phyloP scores from a whole-genome alignment of 768 basidiomycete genomes.

The Suillus plorans region DNA sequence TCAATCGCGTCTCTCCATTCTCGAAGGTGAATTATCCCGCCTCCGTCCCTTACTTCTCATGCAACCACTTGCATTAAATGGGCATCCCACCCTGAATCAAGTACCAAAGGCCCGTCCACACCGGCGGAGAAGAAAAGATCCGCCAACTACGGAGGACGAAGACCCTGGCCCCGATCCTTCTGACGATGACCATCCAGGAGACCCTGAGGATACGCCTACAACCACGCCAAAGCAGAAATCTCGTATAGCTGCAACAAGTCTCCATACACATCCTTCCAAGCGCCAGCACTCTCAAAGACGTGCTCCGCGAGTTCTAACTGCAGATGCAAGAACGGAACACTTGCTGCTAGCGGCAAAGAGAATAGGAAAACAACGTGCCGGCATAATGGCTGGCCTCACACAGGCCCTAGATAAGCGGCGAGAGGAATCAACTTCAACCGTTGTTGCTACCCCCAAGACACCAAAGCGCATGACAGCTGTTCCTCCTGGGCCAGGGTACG shows the following conservation, averaged over 20 bases:
- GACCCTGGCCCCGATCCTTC: constrained; percentile 20
- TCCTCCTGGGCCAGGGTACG: constrained; percentile 26
- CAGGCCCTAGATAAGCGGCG: constrained; percentile 29
- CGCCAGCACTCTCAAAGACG: constrained; percentile 28
- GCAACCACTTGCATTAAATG: constrained; percentile 44
- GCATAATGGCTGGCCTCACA: constrained; percentile 51
- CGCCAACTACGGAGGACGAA: constrained; percentile 24
- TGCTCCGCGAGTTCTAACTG: constrained; percentile 34
- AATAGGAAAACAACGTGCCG: constrained; percentile 61
- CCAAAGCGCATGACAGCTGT: constrained; percentile 31
- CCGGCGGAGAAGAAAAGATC: constrained; percentile 30
- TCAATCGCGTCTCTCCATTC: constrained; percentile 47
- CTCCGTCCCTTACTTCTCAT: constrained; percentile 70
- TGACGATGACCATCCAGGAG: constrained; percentile 27
- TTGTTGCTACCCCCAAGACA: constrained; percentile 23
- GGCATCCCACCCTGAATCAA: constrained; percentile 8
- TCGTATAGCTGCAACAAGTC: constrained; percentile 20
- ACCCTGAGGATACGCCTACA: constrained; percentile 20
- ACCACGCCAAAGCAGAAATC: constrained; percentile 23
- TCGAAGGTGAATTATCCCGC: constrained; percentile 65
- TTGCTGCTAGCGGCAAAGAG: constrained; percentile 70
- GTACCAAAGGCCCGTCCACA: constrained; percentile 25
- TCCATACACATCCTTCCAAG: constrained; percentile 17
- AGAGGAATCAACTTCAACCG: constrained; percentile 24
- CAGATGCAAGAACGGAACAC: constrained; percentile 73